These are phyloP conservation scores for Mucor saturninus DNA, from an alignment of 371 early-diverging fungal species.

Conservation along the genomic window DNA sequence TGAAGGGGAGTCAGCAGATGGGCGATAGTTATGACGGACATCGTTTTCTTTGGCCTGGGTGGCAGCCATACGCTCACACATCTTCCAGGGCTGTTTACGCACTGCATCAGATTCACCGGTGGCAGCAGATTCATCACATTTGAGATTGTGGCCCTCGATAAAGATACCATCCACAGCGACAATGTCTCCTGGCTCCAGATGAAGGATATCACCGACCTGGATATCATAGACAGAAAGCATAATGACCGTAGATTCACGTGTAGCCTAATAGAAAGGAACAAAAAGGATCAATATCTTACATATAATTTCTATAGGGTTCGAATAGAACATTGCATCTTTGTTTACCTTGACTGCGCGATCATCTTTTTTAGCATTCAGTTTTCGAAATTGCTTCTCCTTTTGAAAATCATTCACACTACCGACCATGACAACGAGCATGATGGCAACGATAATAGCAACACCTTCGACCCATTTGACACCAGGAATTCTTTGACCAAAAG, in stretches of 20 bases:
- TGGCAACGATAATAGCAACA: slow-evolving; percentile 78
- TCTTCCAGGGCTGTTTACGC: slow-evolving; percentile 51
- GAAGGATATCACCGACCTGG: slow-evolving; percentile 88
- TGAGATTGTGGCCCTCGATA: slow-evolving; percentile 81
- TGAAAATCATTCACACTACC: slow-evolving; percentile 85
- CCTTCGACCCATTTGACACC: slow-evolving; percentile 80
- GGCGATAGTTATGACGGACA: neutral
- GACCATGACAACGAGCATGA: slow-evolving; percentile 80
- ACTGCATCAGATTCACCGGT: slow-evolving; percentile 92
- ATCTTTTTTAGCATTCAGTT: slow-evolving; percentile 81
- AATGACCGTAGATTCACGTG: slow-evolving; percentile 75
- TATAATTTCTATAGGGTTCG: neutral
- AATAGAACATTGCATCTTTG: neutral
- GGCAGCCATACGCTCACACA: slow-evolving; percentile 20
- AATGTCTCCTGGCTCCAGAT: slow-evolving; percentile 94
- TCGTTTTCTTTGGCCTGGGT: no score
- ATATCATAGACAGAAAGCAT: slow-evolving; percentile 84
- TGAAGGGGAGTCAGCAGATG: slow-evolving; percentile 7
- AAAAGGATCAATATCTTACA: neutral
- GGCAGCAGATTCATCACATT: slow-evolving; percentile 89
- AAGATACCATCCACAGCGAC: slow-evolving; percentile 89
- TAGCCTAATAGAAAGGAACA: slow-evolving; percentile 53
- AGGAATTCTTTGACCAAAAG: slow-evolving; percentile 37
- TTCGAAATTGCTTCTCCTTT: slow-evolving; percentile 87
- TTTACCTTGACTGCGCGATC: slow-evolving; percentile 75